Base-by-base conservation (phyloP, 2,329 filamentous ascomycete species). In the Rhynchosporium agropyri region DNA sequence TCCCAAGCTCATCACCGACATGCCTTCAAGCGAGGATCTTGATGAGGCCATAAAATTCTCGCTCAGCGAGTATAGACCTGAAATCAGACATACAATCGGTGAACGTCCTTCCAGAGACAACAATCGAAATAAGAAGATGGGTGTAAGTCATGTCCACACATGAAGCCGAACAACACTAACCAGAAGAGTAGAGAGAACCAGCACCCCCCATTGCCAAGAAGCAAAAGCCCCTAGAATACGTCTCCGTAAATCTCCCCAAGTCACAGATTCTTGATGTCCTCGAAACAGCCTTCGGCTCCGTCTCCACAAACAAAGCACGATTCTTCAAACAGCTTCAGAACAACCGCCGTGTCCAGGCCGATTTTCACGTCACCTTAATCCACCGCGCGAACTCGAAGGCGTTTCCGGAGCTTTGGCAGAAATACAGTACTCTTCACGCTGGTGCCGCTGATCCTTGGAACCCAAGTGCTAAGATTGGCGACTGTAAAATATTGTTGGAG, bases 291-390 rank as follows among this genome's bases (percentile, higher is more conserved):
- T 97, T 99, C 75, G 78, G 79, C 28, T 77, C 79, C 5, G 77
- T 81, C 5, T 74, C 77, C 2, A 71, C 84, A 0, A 76, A 85
- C 15, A 80, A 79, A 38, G 79, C 84, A n/a, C 81, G 79, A 28
- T 88, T 97, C 72, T 99, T 90, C 79, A 84, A 83, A 70, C 85
- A 91, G 62, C 83, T 99, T 40, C 84, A 89, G 75, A 83, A 89
- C 69, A 83, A 82, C 2, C 83, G 88, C 26, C 90, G 95, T 60
- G 78, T 98, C 5, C 94, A 98, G 76, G 74, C 83, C n/a, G 83
- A 87, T 46, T 99, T 98, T 75, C 95, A 99, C 74, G 91, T 99
- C 63, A 99, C 95, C 0, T 83, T 99, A 45, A 92, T 97, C 75
- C 95, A 99, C 76, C 88, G 89, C 53, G 86, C 88, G 10, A 80